Evolutionary conservation across 257 asterid species (phyloP).

Genomic region (Solanum bulbocastanum): DNA sequence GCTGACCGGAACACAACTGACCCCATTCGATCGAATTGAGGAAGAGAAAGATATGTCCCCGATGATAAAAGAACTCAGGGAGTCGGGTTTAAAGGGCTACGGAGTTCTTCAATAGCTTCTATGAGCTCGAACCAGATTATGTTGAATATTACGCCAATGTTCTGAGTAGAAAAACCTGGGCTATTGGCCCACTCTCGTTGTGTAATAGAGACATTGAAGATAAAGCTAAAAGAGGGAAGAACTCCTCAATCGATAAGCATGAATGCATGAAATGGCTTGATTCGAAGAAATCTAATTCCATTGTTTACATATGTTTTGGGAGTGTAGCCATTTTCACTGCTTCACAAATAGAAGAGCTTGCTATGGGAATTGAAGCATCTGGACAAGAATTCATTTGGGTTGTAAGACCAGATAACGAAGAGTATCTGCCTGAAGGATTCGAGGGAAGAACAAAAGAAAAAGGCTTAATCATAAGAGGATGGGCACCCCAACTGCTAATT

Average conservation of each 20-base stretch:
- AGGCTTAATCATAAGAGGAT: slow-evolving; percentile 13
- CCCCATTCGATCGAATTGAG: not conserved
- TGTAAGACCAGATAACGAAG: not conserved
- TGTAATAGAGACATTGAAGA: not conserved
- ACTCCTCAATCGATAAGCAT: slow-evolving; percentile 32
- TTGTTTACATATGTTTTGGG: slow-evolving; percentile 26
- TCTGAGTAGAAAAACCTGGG: slow-evolving; percentile 12
- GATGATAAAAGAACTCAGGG: slow-evolving; percentile 4
- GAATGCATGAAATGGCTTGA: slow-evolving; percentile 59
- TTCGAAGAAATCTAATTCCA: slow-evolving; percentile 37
- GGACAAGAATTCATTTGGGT: slow-evolving; percentile 8
- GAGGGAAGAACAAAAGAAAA: not conserved
- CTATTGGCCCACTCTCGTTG: slow-evolving; percentile 21
- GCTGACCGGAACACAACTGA: slow-evolving; percentile 18
- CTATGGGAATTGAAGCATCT: slow-evolving; percentile 7
- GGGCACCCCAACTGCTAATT: slow-evolving; percentile 13
- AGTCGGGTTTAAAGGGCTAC: slow-evolving; percentile 14
- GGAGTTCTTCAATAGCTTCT: slow-evolving; percentile 44
- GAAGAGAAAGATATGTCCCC: not conserved
- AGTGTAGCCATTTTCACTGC: not conserved
- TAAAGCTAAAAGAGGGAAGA: slow-evolving; percentile 26
- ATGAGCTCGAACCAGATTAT: slow-evolving; percentile 30
- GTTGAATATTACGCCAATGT: slow-evolving; percentile 11
- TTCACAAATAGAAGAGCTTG: not conserved
- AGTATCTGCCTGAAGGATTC: slow-evolving; percentile 1